Evolutionary conservation across 2,329 filamentous ascomycete genomes (phyloP), one percentile per base, ranked within the genome.

Genomic region (Aspergillus brasiliensis): DNA sequence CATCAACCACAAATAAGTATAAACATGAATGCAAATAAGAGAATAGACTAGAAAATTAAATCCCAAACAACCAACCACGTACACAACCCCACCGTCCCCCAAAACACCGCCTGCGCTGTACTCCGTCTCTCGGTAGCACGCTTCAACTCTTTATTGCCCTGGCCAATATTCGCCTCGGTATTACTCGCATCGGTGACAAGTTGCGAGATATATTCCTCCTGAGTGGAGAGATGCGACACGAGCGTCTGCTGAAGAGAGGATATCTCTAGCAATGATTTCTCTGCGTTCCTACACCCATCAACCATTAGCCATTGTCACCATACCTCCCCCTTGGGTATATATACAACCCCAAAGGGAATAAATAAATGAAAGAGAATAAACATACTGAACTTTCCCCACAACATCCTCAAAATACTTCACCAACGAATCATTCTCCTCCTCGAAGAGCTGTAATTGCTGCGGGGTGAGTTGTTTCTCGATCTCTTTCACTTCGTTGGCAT

Each of bases 381-480:
- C 90, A 57, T 85, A 96, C 91, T 90, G 91, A 66, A 98, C 92
- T 83, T 98, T 95, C 75, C 93, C 90, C 73, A 98, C 81, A n/a
- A 91, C 92, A 78, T 90, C 92, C 76, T 97, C 92, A 76, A 96
- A 97, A 77, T 97, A 91, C 75, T 90, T 91, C 68, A 98, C 83
- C 88, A 99, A 92, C 64, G 91, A 88, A 75, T 92, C 88, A 73
- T 98, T 97, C 72, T 96, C 93, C 77, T 92, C 86, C 67, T 94
- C 93, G 78, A 99, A 98, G 73, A 97, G 85, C 75, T 97, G 94
- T 55, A 95, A 81, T 76, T 98, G 94, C 72, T 97, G 92, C 21
- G 88, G 83, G 17, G 90, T 91, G 62, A 97, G 80, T 63, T 88
- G 85, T 44, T 86, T 73, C 70, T 84, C 82, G 44, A 82, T 79